Evolutionary conservation across 805 yeast species (phyloP).

Genomic region (Zygotorulaspora danielsina): DNA sequence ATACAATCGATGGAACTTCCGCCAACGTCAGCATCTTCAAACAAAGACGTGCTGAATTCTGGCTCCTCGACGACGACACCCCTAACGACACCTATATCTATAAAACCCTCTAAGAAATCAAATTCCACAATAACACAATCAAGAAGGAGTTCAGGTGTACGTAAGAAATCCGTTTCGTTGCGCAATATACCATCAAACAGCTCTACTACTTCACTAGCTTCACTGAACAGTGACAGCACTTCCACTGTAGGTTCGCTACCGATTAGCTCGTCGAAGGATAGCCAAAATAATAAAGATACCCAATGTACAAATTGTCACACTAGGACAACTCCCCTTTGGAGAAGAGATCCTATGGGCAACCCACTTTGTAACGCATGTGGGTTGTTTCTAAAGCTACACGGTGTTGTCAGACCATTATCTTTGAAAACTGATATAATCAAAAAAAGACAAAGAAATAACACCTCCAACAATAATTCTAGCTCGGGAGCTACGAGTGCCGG

Average conservation of each 20-base stretch:
- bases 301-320: conserved; percentile 86
- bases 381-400: conserved; percentile 81
- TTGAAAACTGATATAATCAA: conserved; percentile 89
- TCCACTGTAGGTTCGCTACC: conserved; percentile 5
- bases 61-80: conserved; percentile 1
- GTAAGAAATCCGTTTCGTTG: conserved; percentile 11
- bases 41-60: not conserved
- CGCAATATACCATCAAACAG: conserved; percentile 5
- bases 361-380: conserved; percentile 97
- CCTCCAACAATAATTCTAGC: conserved; percentile 21
- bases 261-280: not conserved
- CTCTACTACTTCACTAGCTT: conserved; percentile 13
- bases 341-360: conserved; percentile 84
- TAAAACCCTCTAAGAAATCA: conserved; percentile 1
- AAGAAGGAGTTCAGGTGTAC: conserved; percentile 13
- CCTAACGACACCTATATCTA: not conserved
- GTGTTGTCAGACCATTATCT: conserved; percentile 85
- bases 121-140: conserved; percentile 5
- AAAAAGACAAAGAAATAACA: conserved; percentile 63
- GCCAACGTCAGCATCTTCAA: not conserved
- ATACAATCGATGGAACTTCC: conserved; percentile 1
- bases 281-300: conserved; percentile 22
- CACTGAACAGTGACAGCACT: conserved; percentile 7
- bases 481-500: conserved; percentile 14
- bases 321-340: conserved; percentile 87